phyloP scores from a whole-genome alignment of 371 early-diverging fungal genomes.

The Mucor mucedo region DNA sequence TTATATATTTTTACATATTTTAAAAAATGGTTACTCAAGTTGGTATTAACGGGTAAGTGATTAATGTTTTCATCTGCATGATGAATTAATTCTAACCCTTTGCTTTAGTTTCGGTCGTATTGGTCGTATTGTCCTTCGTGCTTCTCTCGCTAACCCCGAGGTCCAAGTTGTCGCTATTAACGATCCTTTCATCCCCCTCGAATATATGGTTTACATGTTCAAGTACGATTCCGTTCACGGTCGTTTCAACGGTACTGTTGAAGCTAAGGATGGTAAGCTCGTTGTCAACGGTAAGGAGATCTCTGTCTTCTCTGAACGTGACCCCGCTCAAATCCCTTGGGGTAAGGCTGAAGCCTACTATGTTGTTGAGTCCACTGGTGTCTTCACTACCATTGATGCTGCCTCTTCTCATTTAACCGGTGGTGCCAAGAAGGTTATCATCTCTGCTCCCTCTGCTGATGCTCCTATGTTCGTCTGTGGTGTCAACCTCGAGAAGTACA shows the following conservation, averaged over 20 bases:
- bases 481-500: conserved; percentile 96
- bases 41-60: conserved; percentile 39
- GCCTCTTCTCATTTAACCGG: conserved; percentile 84
- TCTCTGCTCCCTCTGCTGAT: conserved; percentile 96
- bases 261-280: conserved; percentile 82
- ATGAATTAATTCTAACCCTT: conserved; percentile 29
- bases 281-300: conserved; percentile 87
- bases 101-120: conserved; percentile 90
- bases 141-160: conserved; percentile 71
- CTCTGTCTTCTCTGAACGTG: conserved; percentile 71
- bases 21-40: conserved; percentile 38
- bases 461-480: conserved; percentile 91
- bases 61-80: conserved; percentile 18
- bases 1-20: conserved; percentile 8
- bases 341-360: conserved; percentile 86
- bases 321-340: conserved; percentile 95
- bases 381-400: conserved; percentile 94
- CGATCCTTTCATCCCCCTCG: conserved; percentile 97
- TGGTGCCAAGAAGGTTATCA: conserved; percentile 98
- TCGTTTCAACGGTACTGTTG: conserved; percentile 81
- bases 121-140: conserved; percentile 98
- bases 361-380: conserved; percentile 66
- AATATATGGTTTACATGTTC: conserved; percentile 97
- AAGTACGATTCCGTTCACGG: conserved; percentile 99
- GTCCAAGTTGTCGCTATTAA: conserved; percentile 96